phyloP scores from a whole-genome alignment of 495 filamentous ascomycete genomes.

The Podospora tetraspora region DNA sequence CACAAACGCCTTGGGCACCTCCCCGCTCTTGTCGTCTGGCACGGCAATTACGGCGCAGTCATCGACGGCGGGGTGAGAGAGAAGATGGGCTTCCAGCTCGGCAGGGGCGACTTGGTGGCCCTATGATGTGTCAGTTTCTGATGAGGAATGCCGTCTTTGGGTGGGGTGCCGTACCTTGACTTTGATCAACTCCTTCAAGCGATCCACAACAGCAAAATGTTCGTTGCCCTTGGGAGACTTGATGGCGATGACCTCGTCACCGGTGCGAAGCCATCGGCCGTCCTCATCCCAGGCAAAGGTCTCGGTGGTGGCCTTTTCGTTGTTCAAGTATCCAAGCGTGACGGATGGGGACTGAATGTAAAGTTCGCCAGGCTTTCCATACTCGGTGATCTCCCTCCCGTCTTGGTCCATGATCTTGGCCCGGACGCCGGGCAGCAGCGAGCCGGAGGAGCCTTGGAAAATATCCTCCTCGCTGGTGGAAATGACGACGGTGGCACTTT shows the following conservation, averaged over 20 bases:
- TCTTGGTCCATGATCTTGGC: constrained; percentile 68
- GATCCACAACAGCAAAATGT: constrained; percentile 79
- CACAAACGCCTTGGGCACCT: constrained; percentile 83
- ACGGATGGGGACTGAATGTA: constrained; percentile 70
- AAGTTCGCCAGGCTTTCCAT: constrained; percentile 77
- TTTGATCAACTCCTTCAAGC: constrained; percentile 93
- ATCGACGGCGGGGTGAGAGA: constrained; percentile 72
- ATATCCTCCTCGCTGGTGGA: constrained; percentile 63
- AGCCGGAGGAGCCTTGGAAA: constrained; percentile 67
- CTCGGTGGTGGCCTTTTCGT: constrained; percentile 74
- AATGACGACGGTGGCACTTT: constrained; percentile 70
- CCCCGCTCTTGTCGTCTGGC: constrained; percentile 67
- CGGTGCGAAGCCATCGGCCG: constrained; percentile 72
- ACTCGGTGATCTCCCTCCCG: constrained; percentile 67
- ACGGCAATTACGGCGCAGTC: constrained; percentile 83
- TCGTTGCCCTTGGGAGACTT: constrained; percentile 60
- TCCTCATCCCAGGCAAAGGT: constrained; percentile 70
- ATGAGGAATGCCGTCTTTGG: neutral
- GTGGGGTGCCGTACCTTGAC: constrained; percentile 55
- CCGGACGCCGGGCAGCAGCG: constrained; percentile 59
- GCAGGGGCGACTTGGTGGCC: constrained; percentile 88
- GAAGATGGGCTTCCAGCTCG: constrained; percentile 83
- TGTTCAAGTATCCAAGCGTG: constrained; percentile 78
- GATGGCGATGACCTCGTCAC: constrained; percentile 73
- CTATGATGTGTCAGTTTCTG: constrained; percentile 33